Percentiles rank a stretch among this genome's conserved stretches.
phyloP scores from a whole-genome alignment of 495 filamentous ascomycete species.

The Pseudomonodictys pantanalensis region DNA sequence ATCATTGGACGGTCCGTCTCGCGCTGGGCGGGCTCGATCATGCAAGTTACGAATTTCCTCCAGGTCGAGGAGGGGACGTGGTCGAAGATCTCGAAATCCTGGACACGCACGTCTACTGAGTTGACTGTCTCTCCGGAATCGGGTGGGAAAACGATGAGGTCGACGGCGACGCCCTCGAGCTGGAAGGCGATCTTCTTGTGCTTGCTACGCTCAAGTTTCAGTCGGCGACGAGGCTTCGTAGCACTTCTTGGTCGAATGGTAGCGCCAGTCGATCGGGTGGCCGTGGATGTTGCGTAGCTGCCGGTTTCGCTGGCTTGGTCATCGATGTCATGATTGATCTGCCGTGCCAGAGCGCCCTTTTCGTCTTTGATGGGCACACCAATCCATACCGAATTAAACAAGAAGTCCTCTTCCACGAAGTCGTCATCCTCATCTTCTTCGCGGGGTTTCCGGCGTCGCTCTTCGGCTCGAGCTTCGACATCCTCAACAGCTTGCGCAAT shows the following conservation, averaged over 20 bases:
- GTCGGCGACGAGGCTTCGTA: conserved; percentile 46
- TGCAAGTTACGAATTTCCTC: conserved; percentile 96
- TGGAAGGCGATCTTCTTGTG: conserved; percentile 95
- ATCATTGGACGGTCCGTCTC: conserved; percentile 85
- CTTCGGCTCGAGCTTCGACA: conserved; percentile 75
- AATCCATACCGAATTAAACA: conserved; percentile 99
- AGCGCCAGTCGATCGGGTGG: conserved; percentile 24
- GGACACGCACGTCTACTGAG: conserved; percentile 76
- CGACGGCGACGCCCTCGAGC: conserved; percentile 78
- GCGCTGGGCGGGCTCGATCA: conserved; percentile 78
- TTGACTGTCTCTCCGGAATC: conserved; percentile 75
- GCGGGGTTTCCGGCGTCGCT: conserved; percentile 58
- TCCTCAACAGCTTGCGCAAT: conserved; percentile 82
- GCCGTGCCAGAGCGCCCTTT: conserved; percentile 70
- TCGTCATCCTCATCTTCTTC: conserved; percentile 68
- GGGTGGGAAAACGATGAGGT: conserved; percentile 80
- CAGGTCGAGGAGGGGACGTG: conserved; percentile 94
- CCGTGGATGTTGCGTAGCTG: conserved; percentile 66
- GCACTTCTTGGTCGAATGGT: conserved; percentile 42
- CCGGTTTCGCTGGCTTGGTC: conserved; percentile 86
- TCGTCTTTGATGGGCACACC: conserved; percentile 84
- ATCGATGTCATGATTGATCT: conserved; percentile 84
- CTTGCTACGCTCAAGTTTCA: conserved; percentile 80
- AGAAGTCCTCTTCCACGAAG: conserved; percentile 84
- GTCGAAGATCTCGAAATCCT: conserved; percentile 87